Percentiles rank a stretch among this genome's conserved stretches.
phyloP scores from a whole-genome alignment of 2,329 filamentous ascomycete genomes.

The Scleromitrula shiraiana region DNA sequence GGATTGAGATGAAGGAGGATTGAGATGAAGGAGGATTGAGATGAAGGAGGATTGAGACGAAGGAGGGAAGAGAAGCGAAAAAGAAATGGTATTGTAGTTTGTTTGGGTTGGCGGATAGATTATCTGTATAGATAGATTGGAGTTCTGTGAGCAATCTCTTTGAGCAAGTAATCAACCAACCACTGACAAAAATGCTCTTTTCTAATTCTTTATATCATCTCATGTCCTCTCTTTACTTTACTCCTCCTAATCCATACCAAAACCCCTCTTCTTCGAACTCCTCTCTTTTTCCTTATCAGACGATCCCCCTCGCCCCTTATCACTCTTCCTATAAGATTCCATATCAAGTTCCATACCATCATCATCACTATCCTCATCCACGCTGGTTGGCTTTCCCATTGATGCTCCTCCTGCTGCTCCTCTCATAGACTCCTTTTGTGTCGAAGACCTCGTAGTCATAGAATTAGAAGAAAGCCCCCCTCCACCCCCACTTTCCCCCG shows the following conservation, averaged over 20 bases:
- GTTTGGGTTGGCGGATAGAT: too few species aligned
- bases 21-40: too few species aligned
- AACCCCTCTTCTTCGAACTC: slow-evolving; percentile 44
- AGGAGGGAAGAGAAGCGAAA: too few species aligned
- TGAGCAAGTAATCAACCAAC: too few species aligned
- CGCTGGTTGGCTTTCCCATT: slow-evolving; percentile 36
- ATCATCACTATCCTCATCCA: slow-evolving; percentile 37
- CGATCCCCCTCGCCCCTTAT: slow-evolving; percentile 33
- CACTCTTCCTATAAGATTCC: not conserved
- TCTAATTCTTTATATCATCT: too few species aligned
- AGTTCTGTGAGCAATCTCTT: too few species aligned
- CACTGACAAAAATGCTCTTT: too few species aligned
- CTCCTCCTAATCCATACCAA: slow-evolving; percentile 14
- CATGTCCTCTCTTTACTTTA: not conserved
- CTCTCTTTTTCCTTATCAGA: slow-evolving; percentile 35
- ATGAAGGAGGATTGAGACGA: too few species aligned
- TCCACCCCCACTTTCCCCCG: too few species aligned
- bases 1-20: too few species aligned
- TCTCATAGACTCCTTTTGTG: slow-evolving; percentile 26
- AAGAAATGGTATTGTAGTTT: too few species aligned
- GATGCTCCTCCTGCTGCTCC: slow-evolving; percentile 32
- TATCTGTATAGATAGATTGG: too few species aligned
- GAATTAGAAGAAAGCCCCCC: not conserved
- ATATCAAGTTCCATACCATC: not conserved
- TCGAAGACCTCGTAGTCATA: not conserved